These are phyloP conservation scores for Bruguiera sexangula DNA, from an alignment of 345 rosid genomes.

Conservation along the genomic window DNA sequence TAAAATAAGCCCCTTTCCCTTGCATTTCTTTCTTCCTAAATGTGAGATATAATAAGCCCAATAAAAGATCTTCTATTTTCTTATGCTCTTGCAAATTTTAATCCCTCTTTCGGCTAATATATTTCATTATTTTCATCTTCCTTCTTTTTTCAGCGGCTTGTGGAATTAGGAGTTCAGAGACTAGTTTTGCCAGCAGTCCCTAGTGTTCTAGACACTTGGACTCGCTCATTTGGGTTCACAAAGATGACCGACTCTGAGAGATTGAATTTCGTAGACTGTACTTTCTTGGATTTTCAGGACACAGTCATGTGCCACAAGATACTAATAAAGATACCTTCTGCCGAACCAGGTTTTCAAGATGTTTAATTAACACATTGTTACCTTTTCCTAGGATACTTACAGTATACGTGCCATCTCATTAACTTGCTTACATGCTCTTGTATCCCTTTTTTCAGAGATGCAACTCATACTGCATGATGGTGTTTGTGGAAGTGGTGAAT, in stretches of 20 bases:
- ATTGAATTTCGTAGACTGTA: constrained; percentile 41
- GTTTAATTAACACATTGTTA: constrained; percentile 19
- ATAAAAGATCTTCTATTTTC: neutral
- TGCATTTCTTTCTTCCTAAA: neutral
- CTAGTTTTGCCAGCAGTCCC: constrained; percentile 79
- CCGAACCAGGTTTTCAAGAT: constrained; percentile 25
- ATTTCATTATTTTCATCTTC: constrained; percentile 6
- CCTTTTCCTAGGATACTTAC: neutral
- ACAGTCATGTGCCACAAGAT: constrained; percentile 67
- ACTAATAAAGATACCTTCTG: constrained; percentile 25
- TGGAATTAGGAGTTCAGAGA: constrained; percentile 61
- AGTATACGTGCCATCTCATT: neutral
- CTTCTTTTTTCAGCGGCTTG: constrained; percentile 47
- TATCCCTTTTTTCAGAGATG: constrained; percentile 31
- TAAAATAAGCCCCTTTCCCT: neutral
- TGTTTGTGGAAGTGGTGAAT: constrained; percentile 21
- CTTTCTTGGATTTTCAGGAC: constrained; percentile 69
- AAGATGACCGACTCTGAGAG: constrained; percentile 51
- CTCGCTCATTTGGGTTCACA: constrained; percentile 68
- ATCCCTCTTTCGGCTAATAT: neutral
- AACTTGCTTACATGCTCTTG: constrained; percentile 9
- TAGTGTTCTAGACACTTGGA: constrained; percentile 60
- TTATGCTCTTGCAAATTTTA: neutral
- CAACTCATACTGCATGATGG: constrained; percentile 18
- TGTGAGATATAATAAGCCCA: neutral